Base-by-base conservation (phyloP, 169 alveolate species). In the Plasmodium vivax region DNA sequence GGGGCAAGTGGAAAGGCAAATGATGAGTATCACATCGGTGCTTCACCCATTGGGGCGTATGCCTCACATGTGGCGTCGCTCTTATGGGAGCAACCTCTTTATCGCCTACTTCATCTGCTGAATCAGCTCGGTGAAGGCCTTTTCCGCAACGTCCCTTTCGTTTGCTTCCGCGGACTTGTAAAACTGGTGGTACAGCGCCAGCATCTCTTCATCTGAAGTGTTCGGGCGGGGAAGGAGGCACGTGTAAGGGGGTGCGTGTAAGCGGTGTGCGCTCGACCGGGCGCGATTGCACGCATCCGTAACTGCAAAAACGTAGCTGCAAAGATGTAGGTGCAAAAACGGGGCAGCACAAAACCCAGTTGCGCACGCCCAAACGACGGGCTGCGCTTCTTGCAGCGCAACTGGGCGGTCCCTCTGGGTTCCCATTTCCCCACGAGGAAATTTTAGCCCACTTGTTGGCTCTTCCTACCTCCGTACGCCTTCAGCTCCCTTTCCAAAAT, bases 401-500 rank as follows among this genome's bases (percentile, higher is more conserved):
- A 51, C 2, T 14, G 8, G 16, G 62, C 2, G 16, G 12, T 3
- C 62, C 62, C 62, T 12, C n/a, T 9, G 62, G 62, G 62, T 12
- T 51, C 62, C 62, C 62, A 51, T 51, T 51, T 51, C 62, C 4
- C 2, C 58, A 47, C n/a, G n/a, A 47, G 58, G 12, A 47, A 47
- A 10, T 47, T n/a, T 47, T 47, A 47, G n/a, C 12, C 12, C 58
- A 47, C 2, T 47, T 23, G 27, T 23, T 23, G 27, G 27, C 27
- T 23, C 27, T 84, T 27, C 58, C 51, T 38, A 87, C 93, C 93
- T 87, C 93, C 93, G 36, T 87, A 87, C 58, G 75, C 93, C 68
- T 87, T 87, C 12, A 87, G 81, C 30, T 87, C 93, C 45, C 93
- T 87, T 38, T 87, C 87, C 72, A 87, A 87, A 77, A 87, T 87